phyloP scores from a whole-genome alignment of 73 alveolate genomes.

The Paramecium pentaurelia region DNA sequence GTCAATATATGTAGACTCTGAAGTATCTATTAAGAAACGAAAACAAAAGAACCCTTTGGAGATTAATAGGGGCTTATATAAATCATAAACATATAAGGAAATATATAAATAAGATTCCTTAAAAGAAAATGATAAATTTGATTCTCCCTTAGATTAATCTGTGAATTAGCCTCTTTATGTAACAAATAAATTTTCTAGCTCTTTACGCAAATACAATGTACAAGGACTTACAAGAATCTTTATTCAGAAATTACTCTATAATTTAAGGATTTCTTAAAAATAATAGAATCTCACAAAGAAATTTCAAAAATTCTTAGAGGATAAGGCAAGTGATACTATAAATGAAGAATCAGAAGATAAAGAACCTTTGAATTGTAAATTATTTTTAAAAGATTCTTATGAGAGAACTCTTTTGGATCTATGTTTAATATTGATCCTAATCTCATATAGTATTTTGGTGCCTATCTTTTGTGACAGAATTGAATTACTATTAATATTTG shows the following conservation, averaged over 20 bases:
- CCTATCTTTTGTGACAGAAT: not conserved
- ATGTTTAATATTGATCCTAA: not conserved
- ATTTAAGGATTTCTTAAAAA: not conserved
- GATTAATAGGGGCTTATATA: not conserved
- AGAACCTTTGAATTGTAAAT: not conserved
- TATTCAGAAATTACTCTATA: not conserved
- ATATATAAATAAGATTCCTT: not conserved
- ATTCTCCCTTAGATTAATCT: not conserved
- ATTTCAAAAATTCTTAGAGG: not conserved
- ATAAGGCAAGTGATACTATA: not conserved
- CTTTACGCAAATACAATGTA: not conserved
- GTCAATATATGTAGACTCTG: conserved; percentile 23
- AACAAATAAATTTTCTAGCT: not conserved
- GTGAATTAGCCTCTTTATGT: not conserved
- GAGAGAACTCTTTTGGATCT: not conserved
- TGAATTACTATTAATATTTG: not conserved
- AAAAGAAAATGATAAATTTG: not conserved
- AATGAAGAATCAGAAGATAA: not conserved
- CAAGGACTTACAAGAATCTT: not conserved
- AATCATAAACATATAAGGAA: not conserved
- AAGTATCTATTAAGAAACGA: not conserved
- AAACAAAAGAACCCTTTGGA: not conserved
- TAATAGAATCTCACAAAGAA: not conserved
- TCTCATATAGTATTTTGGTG: not conserved
- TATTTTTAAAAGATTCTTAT: not conserved